Conservation (phyloP, 129 eudicot species). For the Tagetes patula region DNA sequence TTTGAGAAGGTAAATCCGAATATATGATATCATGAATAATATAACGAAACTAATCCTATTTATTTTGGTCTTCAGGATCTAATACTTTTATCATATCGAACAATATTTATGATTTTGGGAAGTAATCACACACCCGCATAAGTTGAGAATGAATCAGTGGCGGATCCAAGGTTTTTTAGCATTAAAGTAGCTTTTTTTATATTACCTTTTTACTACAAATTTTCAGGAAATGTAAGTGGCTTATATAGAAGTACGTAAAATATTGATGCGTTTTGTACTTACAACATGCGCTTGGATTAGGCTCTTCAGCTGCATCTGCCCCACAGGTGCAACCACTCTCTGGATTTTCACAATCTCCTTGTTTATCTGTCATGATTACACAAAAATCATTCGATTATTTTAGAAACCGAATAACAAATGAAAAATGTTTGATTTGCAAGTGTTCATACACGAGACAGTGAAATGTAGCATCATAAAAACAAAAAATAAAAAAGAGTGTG, state of each 20-base stretch:
- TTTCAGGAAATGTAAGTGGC: too few relatives aligned
- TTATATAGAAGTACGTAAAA: too few relatives aligned
- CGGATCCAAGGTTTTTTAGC: not conserved
- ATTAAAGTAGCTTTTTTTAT: not conserved
- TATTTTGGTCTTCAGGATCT: not conserved
- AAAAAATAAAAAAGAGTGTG: not conserved
- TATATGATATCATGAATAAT: not conserved
- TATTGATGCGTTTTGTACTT: conserved; percentile 39
- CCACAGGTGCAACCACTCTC: conserved; percentile 99
- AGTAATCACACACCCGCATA: not conserved
- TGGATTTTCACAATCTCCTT: conserved; percentile 98
- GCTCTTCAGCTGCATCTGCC: conserved; percentile 97
- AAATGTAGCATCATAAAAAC: not conserved
- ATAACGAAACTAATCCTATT: not conserved
- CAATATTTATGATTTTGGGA: not conserved
- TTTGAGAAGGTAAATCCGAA: not conserved
- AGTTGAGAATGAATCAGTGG: not conserved
- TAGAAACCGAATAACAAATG: conserved; percentile 3
- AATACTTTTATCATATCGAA: not conserved
- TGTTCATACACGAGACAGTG: not conserved
- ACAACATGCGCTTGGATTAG: conserved; percentile 93
- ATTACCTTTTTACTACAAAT: not conserved
- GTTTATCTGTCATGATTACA: conserved; percentile 55
- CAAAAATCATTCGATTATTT: not conserved
- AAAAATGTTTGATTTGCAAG: not conserved